Percentiles rank a stretch among this genome's conserved stretches.
These are phyloP conservation scores for Alectoria sarmentosa DNA, from an alignment of 495 filamentous ascomycete species.

Conservation along the genomic window DNA sequence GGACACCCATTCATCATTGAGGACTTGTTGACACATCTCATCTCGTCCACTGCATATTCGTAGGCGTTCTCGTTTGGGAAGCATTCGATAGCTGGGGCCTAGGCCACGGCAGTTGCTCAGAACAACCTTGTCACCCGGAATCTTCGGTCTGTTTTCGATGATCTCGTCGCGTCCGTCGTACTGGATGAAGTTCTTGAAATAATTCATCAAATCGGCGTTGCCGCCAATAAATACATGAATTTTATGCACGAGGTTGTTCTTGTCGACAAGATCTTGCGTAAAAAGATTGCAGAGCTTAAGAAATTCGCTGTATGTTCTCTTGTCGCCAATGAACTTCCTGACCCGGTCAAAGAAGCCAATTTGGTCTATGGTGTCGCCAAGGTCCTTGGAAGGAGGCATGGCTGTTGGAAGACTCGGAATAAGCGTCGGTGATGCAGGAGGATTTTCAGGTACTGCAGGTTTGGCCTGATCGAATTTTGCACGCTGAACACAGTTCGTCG, in stretches of 20 bases:
- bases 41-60: slow-evolving; percentile 90
- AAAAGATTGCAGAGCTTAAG: slow-evolving; percentile 93
- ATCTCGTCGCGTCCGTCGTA: slow-evolving; percentile 62
- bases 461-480: slow-evolving; percentile 58
- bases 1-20: slow-evolving; percentile 98
- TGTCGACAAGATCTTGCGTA: slow-evolving; percentile 82
- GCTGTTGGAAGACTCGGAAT: slow-evolving; percentile 83
- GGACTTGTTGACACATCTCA: slow-evolving; percentile 79
- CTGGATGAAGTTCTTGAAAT: slow-evolving; percentile 72
- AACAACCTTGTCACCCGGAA: slow-evolving; percentile 68
- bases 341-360: slow-evolving; percentile 91
- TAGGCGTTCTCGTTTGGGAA: slow-evolving; percentile 81
- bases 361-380: slow-evolving; percentile 65
- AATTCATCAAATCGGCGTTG: slow-evolving; percentile 78
- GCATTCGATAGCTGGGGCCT: slow-evolving; percentile 87
- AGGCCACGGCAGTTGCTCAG: slow-evolving; percentile 88
- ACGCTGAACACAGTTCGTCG: slow-evolving; percentile 40
- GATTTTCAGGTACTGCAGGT: slow-evolving; percentile 52
- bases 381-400: slow-evolving; percentile 58
- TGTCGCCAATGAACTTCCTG: slow-evolving; percentile 92
- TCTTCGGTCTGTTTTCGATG: slow-evolving; percentile 70
- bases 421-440: slow-evolving; percentile 76
- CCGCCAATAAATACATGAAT: slow-evolving; percentile 80
- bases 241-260: slow-evolving; percentile 69
- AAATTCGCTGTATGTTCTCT: slow-evolving; percentile 87